Evolutionary conservation across 2,329 filamentous ascomycete species (phyloP), one percentile per base, ranked within the genome.

Genomic region (Fusarium verticillioides): DNA sequence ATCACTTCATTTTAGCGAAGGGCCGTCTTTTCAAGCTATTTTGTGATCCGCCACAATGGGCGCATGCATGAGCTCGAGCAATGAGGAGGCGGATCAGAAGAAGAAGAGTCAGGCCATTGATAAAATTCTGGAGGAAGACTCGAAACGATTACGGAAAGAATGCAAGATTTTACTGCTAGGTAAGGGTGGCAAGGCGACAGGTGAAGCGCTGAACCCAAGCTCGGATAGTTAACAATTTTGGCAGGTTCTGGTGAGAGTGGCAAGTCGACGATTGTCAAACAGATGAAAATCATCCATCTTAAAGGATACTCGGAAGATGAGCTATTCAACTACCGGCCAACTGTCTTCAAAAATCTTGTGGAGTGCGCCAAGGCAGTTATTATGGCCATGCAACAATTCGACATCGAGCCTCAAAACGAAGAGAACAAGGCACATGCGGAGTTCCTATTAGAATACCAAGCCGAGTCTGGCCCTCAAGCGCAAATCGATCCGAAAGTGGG

Each of bases 281-380:
- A 99, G 87, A 99, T 99, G 96, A 99, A 98, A 85, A 99, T 99
- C 78, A 98, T 99, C 80, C 96, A 99, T 81, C 93, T 98, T 79
- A 97, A 98, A 84, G 96, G 96, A 69, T 99, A 99, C 84, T 95
- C 94, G 16, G 91, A 94, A 76, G 96, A 98, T 78, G 96, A 99
- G 83, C 88, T 98, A 56, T 93, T 93, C 79, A 92, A 97, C 81
- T 98, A 98, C 85, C 93, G 96, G 67, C 90, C 97, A 71, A 98
- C 96, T 39, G 95, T 99, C 69, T 99, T 97, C 87, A 99, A 99
- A 85, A 99, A 99, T 82, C 88, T 99, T 68, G 90, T 98, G 77
- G 96, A 99, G 84, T 99, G 96, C 86, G 94, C 95, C 76, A 98
- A 97, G 81, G 93, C 95, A 57, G 90, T 99, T 72, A 95, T 98